phyloP scores from a whole-genome alignment of 345 rosid species.

The Ricinus communis region DNA sequence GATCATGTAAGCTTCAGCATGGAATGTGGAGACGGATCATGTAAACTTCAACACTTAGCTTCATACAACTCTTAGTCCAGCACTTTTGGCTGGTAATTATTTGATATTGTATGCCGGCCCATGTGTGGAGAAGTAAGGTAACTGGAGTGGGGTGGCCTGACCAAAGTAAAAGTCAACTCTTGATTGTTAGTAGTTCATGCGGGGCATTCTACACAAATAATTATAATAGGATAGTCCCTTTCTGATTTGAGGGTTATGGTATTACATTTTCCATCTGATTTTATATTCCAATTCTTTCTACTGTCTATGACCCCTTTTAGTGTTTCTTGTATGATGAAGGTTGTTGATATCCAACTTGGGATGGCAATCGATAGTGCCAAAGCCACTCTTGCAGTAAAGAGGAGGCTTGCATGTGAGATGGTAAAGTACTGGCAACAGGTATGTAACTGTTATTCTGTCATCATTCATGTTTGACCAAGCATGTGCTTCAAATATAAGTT shows the following conservation, averaged over 20 bases:
- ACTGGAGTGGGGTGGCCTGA: too few relatives aligned
- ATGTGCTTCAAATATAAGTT: constrained; percentile 9
- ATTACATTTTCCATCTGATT: constrained; percentile 6
- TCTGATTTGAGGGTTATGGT: neutral
- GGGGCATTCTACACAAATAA: too few relatives aligned
- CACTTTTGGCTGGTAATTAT: too few relatives aligned
- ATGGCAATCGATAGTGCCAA: constrained; percentile 97
- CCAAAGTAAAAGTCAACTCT: too few relatives aligned
- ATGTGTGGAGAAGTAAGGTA: too few relatives aligned
- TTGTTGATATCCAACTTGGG: constrained; percentile 96
- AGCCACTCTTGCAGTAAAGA: constrained; percentile 98
- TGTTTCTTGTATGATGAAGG: constrained; percentile 44
- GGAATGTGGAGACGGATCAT: too few relatives aligned
- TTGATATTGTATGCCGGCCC: too few relatives aligned
- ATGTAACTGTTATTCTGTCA: constrained; percentile 13
- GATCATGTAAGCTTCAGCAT: too few relatives aligned
- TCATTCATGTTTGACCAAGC: constrained; percentile 2
- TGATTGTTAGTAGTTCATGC: too few relatives aligned
- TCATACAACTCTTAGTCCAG: too few relatives aligned
- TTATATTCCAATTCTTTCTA: neutral
- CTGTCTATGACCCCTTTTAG: neutral
- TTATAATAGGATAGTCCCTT: too few relatives aligned
- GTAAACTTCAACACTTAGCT: too few relatives aligned
- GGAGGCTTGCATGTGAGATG: constrained; percentile 99
- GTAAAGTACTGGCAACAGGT: constrained; percentile 99